Percentiles rank a stretch among this genome's conserved stretches.
Conservation (phyloP, 805 yeast species). For the Cyberlindnera japonica region DNA sequence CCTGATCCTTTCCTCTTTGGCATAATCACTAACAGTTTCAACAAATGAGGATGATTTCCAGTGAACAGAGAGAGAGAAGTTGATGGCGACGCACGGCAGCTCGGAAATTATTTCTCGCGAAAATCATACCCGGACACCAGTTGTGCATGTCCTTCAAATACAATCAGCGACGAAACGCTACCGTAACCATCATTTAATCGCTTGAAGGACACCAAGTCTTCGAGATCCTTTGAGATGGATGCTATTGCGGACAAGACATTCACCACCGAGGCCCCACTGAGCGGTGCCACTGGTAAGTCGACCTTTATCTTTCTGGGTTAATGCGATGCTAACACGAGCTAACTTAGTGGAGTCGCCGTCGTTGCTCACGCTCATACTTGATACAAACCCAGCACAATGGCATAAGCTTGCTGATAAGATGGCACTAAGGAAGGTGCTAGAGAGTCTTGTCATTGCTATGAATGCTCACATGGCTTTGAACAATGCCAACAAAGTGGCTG, state of each 20-base stretch:
- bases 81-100: no score
- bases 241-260: constrained; percentile 62
- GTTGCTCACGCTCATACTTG: constrained; percentile 71
- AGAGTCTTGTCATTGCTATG: constrained; percentile 67
- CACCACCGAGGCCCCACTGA: constrained; percentile 24
- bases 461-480: constrained; percentile 87
- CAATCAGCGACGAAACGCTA: no score
- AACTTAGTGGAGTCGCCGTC: constrained; percentile 70
- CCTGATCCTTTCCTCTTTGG: background rate
- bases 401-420: constrained; percentile 32
- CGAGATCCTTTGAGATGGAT: constrained; percentile 45
- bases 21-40: background rate
- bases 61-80: no score
- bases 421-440: constrained; percentile 39
- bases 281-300: constrained; percentile 33
- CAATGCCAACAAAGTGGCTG: constrained; percentile 78
- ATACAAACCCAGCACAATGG: constrained; percentile 60
- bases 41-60: background rate
- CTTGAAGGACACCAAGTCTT: background rate
- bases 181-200: no score
- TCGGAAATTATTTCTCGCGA: no score
- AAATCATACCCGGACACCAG: background rate
- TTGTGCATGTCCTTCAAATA: no score
- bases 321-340: constrained; percentile 11
- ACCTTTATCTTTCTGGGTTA: background rate